Base-by-base conservation (phyloP, 805 yeast genomes). In the Ogataea angusta region DNA sequence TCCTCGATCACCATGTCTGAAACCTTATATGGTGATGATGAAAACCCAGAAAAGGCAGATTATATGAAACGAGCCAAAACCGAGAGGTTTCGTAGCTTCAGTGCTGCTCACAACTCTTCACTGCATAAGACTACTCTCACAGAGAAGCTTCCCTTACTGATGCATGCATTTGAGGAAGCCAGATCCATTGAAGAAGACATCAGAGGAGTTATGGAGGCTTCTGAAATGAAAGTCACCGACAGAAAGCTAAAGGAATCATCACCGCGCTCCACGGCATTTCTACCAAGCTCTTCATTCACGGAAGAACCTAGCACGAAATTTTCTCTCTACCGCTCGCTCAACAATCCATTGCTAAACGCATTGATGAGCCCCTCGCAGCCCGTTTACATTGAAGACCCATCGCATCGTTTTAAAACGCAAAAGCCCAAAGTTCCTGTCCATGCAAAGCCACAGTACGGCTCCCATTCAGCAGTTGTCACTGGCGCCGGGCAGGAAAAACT, bases 101-200 rank as follows among this genome's bases (percentile, higher is more conserved):
- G 13, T 22, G 21, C n/a, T 3, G 22, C 15, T 13, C 30, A 12
- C 8, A 13, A 35, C 2, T 57, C 73, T 3, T 51, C 67, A 30
- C 59, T 67, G 42, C 75, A 70, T 25, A 70, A 68, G 46, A 71
- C 85, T 0, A 73, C 82, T 9, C 62, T 83, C 8, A 54, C 81
- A 1, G 82, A 79, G 33, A 85, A 82, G 53, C 55, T 83, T 44
- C 90, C 90, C 0, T 73, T 72, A 44, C 60, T 83, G 50, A 66
- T 83, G 72, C 68, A 76, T 16, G 89, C 88, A 10, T 83, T 82
- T 51, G 74, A 77, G 54, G 76, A 77, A 45, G 84, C 82, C 2
- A 75, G 70, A 47, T 72, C 69, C 23, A 60, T 77, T n/a, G 82
- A 78, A 40, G 73, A 74, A 47, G 86, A 78, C 40, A 46, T 70